phyloP scores from a whole-genome alignment of 164 flowering plant species.

The Tetracentron sinense region DNA sequence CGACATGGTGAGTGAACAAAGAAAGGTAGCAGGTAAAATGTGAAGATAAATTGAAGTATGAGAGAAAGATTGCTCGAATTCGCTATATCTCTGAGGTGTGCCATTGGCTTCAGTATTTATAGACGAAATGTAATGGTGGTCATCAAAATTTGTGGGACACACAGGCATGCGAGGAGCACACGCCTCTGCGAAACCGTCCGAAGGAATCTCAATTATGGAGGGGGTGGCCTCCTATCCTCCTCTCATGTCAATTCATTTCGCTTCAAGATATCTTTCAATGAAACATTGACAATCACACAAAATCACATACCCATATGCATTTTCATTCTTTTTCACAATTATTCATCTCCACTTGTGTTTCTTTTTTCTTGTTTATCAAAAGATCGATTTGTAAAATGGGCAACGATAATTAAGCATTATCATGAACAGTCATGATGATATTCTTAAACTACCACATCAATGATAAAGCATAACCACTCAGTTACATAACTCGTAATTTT shows the following conservation, averaged over 20 bases:
- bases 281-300: too few species aligned
- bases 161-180: conserved; percentile 25
- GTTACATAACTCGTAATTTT: too few species aligned
- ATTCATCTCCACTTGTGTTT: background rate
- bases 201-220: conserved; percentile 41
- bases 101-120: conserved; percentile 23
- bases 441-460: too few species aligned
- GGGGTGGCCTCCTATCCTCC: conserved; percentile 30
- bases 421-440: too few species aligned
- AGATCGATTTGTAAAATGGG: too few species aligned
- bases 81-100: background rate
- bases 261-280: too few species aligned
- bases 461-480: too few species aligned
- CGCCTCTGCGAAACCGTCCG: too few species aligned
- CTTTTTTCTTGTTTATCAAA: too few species aligned
- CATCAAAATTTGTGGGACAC: conserved; percentile 7
- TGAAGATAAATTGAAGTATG: background rate
- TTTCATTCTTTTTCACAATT: background rate
- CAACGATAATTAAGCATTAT: too few species aligned
- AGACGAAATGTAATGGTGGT: conserved; percentile 10
- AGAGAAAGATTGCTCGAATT: background rate
- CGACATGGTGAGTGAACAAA: conserved; percentile 44
- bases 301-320: background rate
- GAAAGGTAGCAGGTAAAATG: background rate
- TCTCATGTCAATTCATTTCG: conserved; percentile 40